Conservation (phyloP, 2,329 filamentous ascomycete genomes). For the Beauveria pseudobassiana region DNA sequence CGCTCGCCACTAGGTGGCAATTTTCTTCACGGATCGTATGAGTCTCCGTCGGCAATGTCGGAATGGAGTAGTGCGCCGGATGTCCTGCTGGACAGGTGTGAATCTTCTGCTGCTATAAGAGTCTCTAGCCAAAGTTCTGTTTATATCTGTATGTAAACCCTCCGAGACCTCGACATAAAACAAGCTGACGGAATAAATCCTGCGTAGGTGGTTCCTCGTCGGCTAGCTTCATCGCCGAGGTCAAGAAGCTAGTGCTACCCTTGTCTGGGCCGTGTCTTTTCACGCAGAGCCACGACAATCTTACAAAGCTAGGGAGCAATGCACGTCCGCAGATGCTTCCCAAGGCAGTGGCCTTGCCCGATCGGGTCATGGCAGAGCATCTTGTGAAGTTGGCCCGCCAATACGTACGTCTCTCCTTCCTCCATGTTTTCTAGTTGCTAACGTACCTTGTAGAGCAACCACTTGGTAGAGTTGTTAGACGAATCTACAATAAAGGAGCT, state of each 20-base stretch:
- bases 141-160: not conserved
- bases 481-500: slow-evolving; percentile 38
- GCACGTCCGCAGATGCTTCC: slow-evolving; percentile 36
- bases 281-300: slow-evolving; percentile 43
- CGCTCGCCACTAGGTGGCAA: not conserved
- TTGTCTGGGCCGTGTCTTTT: slow-evolving; percentile 48
- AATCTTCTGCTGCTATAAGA: not conserved
- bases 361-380: slow-evolving; percentile 44
- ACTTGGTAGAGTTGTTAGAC: slow-evolving; percentile 54
- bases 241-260: slow-evolving; percentile 52
- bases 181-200: slow-evolving; percentile 17
- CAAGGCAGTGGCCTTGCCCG: slow-evolving; percentile 46
- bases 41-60: not conserved
- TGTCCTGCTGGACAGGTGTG: not conserved
- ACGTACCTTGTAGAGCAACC: slow-evolving; percentile 41
- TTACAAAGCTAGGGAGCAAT: not conserved
- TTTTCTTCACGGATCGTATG: not conserved
- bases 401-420: not conserved
- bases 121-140: not conserved
- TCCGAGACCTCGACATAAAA: not conserved
- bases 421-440: not conserved
- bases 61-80: not conserved
- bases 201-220: slow-evolving; percentile 57
- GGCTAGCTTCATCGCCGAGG: slow-evolving; percentile 51
- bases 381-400: slow-evolving; percentile 12